These are phyloP conservation scores for Cephaloascus fragrans DNA, from an alignment of 805 yeast genomes.

Conservation along the genomic window DNA sequence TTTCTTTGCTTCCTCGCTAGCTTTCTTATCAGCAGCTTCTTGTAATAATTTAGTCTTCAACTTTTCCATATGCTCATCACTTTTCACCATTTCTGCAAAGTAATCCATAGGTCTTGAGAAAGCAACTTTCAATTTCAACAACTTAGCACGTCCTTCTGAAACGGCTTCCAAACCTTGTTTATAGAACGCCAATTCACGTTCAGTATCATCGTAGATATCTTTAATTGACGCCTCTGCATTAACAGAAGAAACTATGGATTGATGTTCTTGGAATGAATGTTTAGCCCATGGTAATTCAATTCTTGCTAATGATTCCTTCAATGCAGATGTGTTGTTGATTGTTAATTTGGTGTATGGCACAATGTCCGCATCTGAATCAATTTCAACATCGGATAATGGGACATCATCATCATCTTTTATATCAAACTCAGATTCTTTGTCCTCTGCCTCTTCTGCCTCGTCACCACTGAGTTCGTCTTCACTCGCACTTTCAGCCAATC, in stretches of 20 bases:
- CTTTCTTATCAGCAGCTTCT: conserved; percentile 79
- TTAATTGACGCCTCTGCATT: conserved; percentile 58
- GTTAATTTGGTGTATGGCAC: conserved; percentile 89
- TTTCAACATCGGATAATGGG: conserved; percentile 82
- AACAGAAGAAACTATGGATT: conserved; percentile 52
- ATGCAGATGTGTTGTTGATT: conserved; percentile 78
- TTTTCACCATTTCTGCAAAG: conserved; percentile 97
- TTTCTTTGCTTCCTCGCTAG: conserved; percentile 85
- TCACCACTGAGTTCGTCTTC: conserved; percentile 16
- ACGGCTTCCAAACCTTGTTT: conserved; percentile 90
- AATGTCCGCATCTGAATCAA: conserved; percentile 90
- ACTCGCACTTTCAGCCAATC: conserved; percentile 21
- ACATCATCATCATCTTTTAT: conserved; percentile 70
- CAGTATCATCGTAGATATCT: conserved; percentile 92
- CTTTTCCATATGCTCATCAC: conserved; percentile 96
- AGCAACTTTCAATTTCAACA: conserved; percentile 66
- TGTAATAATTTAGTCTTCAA: conserved; percentile 70
- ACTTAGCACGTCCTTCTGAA: conserved; percentile 53
- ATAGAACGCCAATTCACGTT: conserved; percentile 90
- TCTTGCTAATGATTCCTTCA: conserved; percentile 58
- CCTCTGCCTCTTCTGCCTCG: conserved; percentile 35
- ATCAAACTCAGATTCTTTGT: conserved; percentile 44
- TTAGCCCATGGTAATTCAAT: conserved; percentile 56
- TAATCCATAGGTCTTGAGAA: conserved; percentile 91
- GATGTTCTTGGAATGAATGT: conserved; percentile 76